These are phyloP conservation scores for Lactarius vividus DNA, from an alignment of 768 basidiomycete species.

Conservation along the genomic window DNA sequence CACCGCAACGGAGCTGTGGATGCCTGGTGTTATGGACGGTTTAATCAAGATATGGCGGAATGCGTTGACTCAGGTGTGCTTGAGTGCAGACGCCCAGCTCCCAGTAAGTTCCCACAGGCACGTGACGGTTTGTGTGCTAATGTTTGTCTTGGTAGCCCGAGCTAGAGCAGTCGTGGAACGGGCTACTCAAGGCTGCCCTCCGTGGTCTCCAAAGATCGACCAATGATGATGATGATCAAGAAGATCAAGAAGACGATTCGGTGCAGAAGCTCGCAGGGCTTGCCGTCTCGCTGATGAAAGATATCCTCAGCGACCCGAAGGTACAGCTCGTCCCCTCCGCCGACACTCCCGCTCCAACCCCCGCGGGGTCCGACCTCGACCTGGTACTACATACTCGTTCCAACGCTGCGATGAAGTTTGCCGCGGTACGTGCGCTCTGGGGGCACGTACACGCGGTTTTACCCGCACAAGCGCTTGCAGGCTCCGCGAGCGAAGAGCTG, in stretches of 20 bases:
- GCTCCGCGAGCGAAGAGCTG: conserved; percentile 44
- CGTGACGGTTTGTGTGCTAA: conserved; percentile 1
- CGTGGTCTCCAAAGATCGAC: conserved; percentile 41
- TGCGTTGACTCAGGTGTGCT: conserved; percentile 43
- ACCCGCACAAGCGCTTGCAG: conserved; percentile 41
- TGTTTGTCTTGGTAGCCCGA: conserved; percentile 38
- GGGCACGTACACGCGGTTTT: conserved; percentile 42
- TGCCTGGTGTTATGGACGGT: conserved; percentile 50
- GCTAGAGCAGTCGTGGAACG: conserved; percentile 55
- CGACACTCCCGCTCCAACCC: conserved; percentile 3
- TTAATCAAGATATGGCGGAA: conserved; percentile 55
- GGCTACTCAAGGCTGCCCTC: conserved; percentile 51
- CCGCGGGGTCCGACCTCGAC: background rate
- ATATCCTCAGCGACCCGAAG: conserved; percentile 23
- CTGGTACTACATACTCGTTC: conserved; percentile 31
- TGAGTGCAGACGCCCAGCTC: conserved; percentile 43
- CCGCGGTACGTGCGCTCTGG: conserved; percentile 60
- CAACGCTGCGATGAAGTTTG: conserved; percentile 55
- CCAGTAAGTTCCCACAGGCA: conserved; percentile 44
- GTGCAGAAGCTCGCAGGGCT: conserved; percentile 28
- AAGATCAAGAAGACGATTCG: conserved; percentile 39
- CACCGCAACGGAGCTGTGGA: conserved; percentile 53
- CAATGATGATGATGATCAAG: conserved; percentile 33
- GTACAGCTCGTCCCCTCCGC: conserved; percentile 22
- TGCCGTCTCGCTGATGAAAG: conserved; percentile 16